phyloP scores from a whole-genome alignment of 352 stramenopile species.

The Pythium folliculosum region DNA sequence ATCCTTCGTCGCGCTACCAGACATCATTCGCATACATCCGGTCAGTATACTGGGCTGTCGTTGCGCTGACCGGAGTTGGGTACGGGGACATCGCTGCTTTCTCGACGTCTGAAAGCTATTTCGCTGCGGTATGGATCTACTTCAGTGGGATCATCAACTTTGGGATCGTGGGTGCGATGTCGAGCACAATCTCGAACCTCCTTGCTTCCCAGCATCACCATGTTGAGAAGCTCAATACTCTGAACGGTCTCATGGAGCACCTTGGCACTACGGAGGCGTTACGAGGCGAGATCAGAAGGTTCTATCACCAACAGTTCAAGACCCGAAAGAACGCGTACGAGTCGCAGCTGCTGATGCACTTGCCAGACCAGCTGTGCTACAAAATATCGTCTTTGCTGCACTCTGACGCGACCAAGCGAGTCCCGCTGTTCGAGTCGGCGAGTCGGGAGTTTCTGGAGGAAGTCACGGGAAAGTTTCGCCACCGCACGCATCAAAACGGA shows the following conservation, averaged over 20 bases:
- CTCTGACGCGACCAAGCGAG: conserved; percentile 51
- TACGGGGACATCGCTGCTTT: conserved; percentile 80
- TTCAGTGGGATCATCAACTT: conserved; percentile 79
- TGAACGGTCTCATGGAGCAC: conserved; percentile 69
- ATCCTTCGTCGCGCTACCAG: conserved; percentile 41
- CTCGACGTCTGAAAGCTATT: conserved; percentile 71
- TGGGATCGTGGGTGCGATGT: conserved; percentile 77
- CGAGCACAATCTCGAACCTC: conserved; percentile 72
- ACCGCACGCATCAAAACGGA: conserved; percentile 69
- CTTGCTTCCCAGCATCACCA: conserved; percentile 62
- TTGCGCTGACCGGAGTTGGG: conserved; percentile 66
- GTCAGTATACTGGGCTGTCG: conserved; percentile 76
- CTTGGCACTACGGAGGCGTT: conserved; percentile 54
- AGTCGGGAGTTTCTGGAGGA: conserved; percentile 76
- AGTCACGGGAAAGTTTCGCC: conserved; percentile 78
- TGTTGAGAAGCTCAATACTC: conserved; percentile 66
- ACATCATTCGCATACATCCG: conserved; percentile 66
- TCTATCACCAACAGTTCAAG: conserved; percentile 72
- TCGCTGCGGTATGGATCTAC: conserved; percentile 77
- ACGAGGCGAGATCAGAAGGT: conserved; percentile 62
- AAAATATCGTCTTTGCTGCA: conserved; percentile 75
- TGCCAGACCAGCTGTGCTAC: conserved; percentile 76
- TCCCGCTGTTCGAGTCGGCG: conserved; percentile 60
- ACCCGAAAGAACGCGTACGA: conserved; percentile 68
- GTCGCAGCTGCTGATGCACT: conserved; percentile 58